These are phyloP conservation scores for Spergularia azorica DNA, from an alignment of 179 eudicot species.

Conservation along the genomic window DNA sequence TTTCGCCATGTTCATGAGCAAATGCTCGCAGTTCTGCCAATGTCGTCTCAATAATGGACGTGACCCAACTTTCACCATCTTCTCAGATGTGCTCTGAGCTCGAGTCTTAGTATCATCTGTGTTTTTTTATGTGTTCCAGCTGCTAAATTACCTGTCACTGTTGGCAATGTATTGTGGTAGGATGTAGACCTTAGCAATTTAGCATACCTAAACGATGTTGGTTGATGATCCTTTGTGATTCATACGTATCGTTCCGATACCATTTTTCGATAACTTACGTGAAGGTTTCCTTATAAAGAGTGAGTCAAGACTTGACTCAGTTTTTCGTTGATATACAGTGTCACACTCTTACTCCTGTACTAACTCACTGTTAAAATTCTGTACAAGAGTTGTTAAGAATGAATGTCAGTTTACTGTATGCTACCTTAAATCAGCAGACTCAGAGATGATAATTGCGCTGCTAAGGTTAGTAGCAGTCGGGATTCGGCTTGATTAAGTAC, in stretches of 20 bases:
- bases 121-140: neutral
- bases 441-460: no score
- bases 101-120: neutral
- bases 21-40: neutral
- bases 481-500: no score
- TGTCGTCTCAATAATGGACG: neutral
- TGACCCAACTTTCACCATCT: neutral
- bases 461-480: no score
- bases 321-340: neutral
- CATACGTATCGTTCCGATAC: neutral
- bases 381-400: no score
- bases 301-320: neutral
- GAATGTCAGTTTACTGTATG: no score
- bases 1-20: slow-evolving; percentile 10
- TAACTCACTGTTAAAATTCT: no score
- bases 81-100: neutral
- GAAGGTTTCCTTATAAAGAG: neutral
- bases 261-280: neutral
- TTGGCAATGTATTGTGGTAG: neutral
- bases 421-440: no score
- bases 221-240: neutral
- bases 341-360: no score
- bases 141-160: no score
- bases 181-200: neutral
- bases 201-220: neutral